These are phyloP conservation scores for Phialocephala subalpina DNA, from an alignment of 2,329 filamentous ascomycete species.

Conservation along the genomic window DNA sequence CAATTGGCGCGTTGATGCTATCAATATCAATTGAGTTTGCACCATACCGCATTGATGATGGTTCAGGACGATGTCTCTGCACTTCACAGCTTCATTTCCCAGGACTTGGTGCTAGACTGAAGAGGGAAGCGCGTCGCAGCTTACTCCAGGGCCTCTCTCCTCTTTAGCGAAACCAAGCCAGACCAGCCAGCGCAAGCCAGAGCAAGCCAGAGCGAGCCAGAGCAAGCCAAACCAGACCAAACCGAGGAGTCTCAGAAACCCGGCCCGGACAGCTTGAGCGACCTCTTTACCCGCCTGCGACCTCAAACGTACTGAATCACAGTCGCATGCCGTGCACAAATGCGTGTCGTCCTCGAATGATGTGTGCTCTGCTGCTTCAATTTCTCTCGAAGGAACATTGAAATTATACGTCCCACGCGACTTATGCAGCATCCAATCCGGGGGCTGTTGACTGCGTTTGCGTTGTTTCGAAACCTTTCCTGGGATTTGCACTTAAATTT, in stretches of 20 bases:
- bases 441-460: not conserved
- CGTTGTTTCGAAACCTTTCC: not conserved
- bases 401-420: not conserved
- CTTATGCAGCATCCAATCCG: not conserved
- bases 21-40: slow-evolving; percentile 17
- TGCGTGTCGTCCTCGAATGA: not conserved
- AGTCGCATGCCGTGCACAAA: not conserved
- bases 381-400: not conserved
- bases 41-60: slow-evolving; percentile 23
- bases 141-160: not conserved
- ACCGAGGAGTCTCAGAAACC: not conserved
- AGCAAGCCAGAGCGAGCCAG: not conserved
- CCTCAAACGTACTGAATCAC: not conserved
- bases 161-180: too few species aligned
- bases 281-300: not conserved
- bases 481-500: slow-evolving; percentile 2
- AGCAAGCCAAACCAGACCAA: not conserved
- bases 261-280: not conserved
- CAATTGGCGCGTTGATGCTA: slow-evolving; percentile 26
- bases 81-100: slow-evolving; percentile 29
- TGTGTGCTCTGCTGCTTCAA: not conserved
- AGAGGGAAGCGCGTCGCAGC: slow-evolving; percentile 19
- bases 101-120: slow-evolving; percentile 17
- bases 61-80: slow-evolving; percentile 26
- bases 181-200: not conserved